Base-by-base conservation (phyloP, 331 rosid species). In the Rhamnella rubrinervis region DNA sequence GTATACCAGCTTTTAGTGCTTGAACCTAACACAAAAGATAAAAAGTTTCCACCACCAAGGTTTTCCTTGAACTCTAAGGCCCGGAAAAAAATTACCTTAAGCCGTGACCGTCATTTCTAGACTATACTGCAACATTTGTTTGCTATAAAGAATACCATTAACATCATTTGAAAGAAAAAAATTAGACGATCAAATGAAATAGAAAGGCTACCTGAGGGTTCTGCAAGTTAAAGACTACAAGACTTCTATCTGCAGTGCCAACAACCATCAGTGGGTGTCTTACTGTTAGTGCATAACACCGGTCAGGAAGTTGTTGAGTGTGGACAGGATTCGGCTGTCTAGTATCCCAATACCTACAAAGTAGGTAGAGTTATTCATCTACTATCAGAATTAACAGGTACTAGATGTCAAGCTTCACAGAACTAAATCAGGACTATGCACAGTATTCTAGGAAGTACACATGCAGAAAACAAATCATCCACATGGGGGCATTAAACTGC, bases 271-370 rank as follows among this genome's bases (percentile, higher is more conserved):
- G 75, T 21, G 96, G 97, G 82, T 89, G 77, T 70, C 82, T 81
- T 68, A 87, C 92, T 2, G 90, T 6, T 57, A 91, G 73, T 40
- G 96, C 61, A 86, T 87, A 89, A 76, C 97, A 91, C 39, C 92
- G 95, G 41, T 91, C 97, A 40, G 98, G 90, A 72, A 93, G 98
- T 70, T 80, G 87, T 56, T 88, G 96, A 47, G 89, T 91, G 79
- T 87, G 97, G 75, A 91, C 97, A 28, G 97, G 95, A 81, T 87
- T 93, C 78, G 86, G 62, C 84, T 91, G 98, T 88, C 98, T 89
- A 6, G 89, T 85, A 77, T 91, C 98, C 98, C 97, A 93, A 72
- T 91, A 93, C 82, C 95, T 88, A 63, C 51, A 61, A 59, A 35
- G 40, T 26, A 19, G 55, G 57, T 26, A 71, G 15, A 60, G 61